Evolutionary conservation across 768 basidiomycete genomes (phyloP).

Genomic region (Amylocystis lapponica): DNA sequence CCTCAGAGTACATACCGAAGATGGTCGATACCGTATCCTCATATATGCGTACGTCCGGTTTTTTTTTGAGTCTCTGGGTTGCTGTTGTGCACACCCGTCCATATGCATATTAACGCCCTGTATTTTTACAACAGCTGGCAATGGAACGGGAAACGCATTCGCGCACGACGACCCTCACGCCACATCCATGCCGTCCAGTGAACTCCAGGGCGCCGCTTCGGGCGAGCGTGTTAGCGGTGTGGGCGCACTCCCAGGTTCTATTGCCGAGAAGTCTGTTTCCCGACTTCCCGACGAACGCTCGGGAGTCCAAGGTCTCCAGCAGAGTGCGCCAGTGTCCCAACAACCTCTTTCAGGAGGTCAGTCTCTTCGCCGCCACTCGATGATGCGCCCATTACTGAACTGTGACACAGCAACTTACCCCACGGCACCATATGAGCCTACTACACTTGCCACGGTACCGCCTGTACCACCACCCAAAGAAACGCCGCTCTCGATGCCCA

Average conservation of each 20-base stretch:
- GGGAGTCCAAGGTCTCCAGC: background rate
- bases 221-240: conserved; percentile 31
- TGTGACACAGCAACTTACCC: conserved; percentile 2
- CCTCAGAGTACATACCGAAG: no score
- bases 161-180: conserved; percentile 13
- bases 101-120: no score
- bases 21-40: no score
- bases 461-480: no score
- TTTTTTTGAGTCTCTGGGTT: no score
- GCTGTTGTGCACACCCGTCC: no score
- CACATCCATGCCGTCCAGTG: conserved; percentile 9
- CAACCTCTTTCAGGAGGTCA: no score
- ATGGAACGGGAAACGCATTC: conserved; percentile 14
- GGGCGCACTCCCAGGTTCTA: conserved; percentile 43
- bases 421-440: background rate
- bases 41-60: no score
- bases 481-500: conserved; percentile 13
- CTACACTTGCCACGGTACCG: background rate
- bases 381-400: background rate
- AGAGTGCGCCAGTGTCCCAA: background rate
- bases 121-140: no score
- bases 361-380: background rate
- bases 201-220: conserved; percentile 7
- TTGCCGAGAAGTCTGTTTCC: conserved; percentile 41
- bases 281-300: conserved; percentile 45